A percentile compares a stretch with the other conserved stretches of the same genome.
These are phyloP conservation scores for Globisporangium spinosum DNA, from an alignment of 352 stramenopile species.

Conservation along the genomic window DNA sequence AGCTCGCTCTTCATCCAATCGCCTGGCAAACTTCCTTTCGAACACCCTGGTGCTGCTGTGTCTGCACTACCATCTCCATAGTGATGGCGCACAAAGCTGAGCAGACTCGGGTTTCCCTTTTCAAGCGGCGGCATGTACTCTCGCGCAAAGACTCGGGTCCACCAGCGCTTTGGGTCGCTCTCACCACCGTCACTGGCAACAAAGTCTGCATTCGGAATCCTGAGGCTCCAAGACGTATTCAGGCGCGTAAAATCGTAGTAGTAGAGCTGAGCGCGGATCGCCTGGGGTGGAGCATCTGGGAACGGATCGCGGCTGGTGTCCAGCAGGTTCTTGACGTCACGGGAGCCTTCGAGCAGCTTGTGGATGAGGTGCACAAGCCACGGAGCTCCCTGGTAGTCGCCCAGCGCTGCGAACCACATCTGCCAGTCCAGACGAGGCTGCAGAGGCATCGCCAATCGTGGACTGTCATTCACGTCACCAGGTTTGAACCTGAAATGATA, in stretches of 20 bases:
- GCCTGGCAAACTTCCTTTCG: neutral
- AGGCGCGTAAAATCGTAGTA: slow-evolving; percentile 86
- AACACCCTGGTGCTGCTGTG: neutral
- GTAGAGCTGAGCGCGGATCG: slow-evolving; percentile 66
- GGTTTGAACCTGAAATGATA: slow-evolving; percentile 90
- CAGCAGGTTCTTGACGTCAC: slow-evolving; percentile 62
- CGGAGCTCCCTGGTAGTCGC: slow-evolving; percentile 69
- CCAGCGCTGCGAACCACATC: slow-evolving; percentile 91
- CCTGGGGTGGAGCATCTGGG: slow-evolving; percentile 30
- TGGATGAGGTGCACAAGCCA: slow-evolving; percentile 87
- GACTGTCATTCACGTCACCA: slow-evolving; percentile 32
- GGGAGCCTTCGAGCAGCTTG: slow-evolving; percentile 71
- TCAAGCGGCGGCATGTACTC: slow-evolving; percentile 47
- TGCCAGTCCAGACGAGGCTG: slow-evolving; percentile 89
- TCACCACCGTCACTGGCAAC: too few relatives aligned
- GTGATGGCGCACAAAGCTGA: slow-evolving; percentile 40
- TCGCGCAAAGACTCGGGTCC: slow-evolving; percentile 32
- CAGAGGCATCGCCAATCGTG: slow-evolving; percentile 38
- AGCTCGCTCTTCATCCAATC: neutral
- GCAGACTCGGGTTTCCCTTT: slow-evolving; percentile 39
- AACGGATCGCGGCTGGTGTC: slow-evolving; percentile 57
- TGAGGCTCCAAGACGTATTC: slow-evolving; percentile 54
- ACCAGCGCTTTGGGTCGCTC: slow-evolving; percentile 26
- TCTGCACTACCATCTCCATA: slow-evolving; percentile 7
- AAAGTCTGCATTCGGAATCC: slow-evolving; percentile 16